These are phyloP conservation scores for Volvox reticuliferus DNA, from an alignment of 139 green algal genomes.

Conservation along the genomic window DNA sequence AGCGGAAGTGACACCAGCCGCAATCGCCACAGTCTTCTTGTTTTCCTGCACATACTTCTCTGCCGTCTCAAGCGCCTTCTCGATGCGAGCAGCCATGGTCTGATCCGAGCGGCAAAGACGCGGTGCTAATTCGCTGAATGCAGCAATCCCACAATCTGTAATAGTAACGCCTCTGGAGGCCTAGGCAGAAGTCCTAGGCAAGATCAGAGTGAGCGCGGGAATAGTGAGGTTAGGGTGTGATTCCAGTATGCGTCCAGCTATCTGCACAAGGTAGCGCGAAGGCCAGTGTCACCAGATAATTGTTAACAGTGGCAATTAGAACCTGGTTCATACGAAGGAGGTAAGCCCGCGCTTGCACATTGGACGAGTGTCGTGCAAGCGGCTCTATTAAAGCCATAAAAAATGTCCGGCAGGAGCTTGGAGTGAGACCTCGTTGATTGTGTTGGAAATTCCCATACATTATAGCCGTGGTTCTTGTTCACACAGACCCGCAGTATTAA, in stretches of 20 bases:
- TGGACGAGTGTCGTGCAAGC: constrained; percentile 16
- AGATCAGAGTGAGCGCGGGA: constrained; percentile 8
- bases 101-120: constrained; percentile 11
- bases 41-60: constrained; percentile 60
- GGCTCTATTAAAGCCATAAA: too few species aligned
- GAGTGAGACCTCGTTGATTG: too few species aligned
- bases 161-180: too few species aligned
- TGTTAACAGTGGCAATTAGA: background rate
- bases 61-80: constrained; percentile 21
- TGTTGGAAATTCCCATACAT: too few species aligned
- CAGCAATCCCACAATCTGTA: background rate
- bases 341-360: background rate
- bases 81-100: constrained; percentile 4
- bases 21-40: constrained; percentile 52
- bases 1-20: constrained; percentile 46
- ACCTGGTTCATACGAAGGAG: too few species aligned
- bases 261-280: background rate
- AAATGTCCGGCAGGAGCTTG: too few species aligned
- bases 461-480: too few species aligned
- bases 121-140: background rate
- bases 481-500: too few species aligned
- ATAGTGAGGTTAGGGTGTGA: background rate
- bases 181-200: background rate
- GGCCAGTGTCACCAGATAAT: background rate
- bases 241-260: background rate